Base-by-base conservation (phyloP, 805 yeast species). In the Zygosaccharomyces rouxii region DNA sequence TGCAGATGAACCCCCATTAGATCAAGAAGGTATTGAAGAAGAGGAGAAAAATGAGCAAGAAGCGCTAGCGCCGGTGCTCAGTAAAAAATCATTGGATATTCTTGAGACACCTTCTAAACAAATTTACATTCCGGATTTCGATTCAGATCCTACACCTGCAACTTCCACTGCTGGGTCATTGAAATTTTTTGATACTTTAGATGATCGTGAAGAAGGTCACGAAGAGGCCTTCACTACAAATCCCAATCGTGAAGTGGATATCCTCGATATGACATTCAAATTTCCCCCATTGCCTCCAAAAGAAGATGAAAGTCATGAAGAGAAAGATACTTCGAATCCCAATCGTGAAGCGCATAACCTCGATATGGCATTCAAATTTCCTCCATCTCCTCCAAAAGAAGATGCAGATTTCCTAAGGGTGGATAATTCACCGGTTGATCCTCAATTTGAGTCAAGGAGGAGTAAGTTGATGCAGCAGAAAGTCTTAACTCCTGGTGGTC, bases 81-180 rank as follows among this genome's bases (percentile, higher is more conserved):
- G 25, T 10, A 43, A 25, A 38, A 3, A 51, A 31, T 57, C 68
- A 3, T 41, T 64, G 23, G 40, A 55, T 19, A 55, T 64, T 18
- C 48, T 64, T 22, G 37, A 59, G 1, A 59, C 68, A 3, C 68
- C 69, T 6, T 51, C 60, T 6, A 63, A 62, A 43, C 46, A 48
- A 11, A 64, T 64, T 18, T 44, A 38, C 3, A 62, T 66, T 10
- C 67, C 68, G 1, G 61, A 58, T 44, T 35, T 64, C 13, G 59
- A 58, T 11, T 30, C 48, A 6, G 53, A 50, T 13, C 46, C 52
- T 3, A 50, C 57, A 5, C 47, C 50, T 4, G 55, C 62, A 5
- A 49, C 51, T 33, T 44, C 42, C 14, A 30, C 48, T 4, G 55
- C 54, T 47, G 60, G 64, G 2, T 43, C 63, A 11, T 45, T 59